Base-by-base conservation (phyloP, 306 rosid genomes). In the Vigna radiata region DNA sequence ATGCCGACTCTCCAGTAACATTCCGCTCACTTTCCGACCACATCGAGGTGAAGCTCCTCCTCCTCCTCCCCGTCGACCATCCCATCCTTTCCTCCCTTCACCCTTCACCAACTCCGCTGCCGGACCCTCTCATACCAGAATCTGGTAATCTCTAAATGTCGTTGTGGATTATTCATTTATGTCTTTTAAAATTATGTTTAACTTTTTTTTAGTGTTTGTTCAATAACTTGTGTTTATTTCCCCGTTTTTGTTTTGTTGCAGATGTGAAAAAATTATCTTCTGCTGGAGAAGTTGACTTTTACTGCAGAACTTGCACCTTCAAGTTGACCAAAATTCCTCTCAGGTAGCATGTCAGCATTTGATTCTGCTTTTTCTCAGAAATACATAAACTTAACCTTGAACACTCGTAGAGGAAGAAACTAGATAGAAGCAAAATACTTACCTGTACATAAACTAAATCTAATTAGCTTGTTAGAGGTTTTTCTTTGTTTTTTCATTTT, bases 41-140 rank as follows among this genome's bases (percentile, higher is more conserved):
- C 75, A 86, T 95, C 27, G 90, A 90, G 84, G 92, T 89, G 69
- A 92, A 95, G 86, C 89, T 95, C 54, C 60, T 72, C 15, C 96
- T 95, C 58, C 91, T 92, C 70, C 96, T 92, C 19, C 96, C 98
- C 10, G 92, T 92, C 10, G 89, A 89, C 29, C 96, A 95, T 31
- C 91, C 97, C 1, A 69, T 86, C 55, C 75, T 89, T 52, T 78
- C 86, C 21, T 75, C 83, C 80, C 80, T 89, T 59, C 79, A 79
- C 58, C 79, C 85, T 21, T 62, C 37, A 10, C 86, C 56, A 41
- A 36, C 39, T 64, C 68, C 13, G 7, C 67, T 58, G 61, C 53
- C 79, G 43, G 75, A 56, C 68, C 87, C 93, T 23, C 87, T 94
- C 14, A 17, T 56, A 7, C 73, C 88, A 81, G 89, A 79, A 33